phyloP scores from a whole-genome alignment of 2,329 filamentous ascomycete genomes.

The Didymellaceae sp. region DNA sequence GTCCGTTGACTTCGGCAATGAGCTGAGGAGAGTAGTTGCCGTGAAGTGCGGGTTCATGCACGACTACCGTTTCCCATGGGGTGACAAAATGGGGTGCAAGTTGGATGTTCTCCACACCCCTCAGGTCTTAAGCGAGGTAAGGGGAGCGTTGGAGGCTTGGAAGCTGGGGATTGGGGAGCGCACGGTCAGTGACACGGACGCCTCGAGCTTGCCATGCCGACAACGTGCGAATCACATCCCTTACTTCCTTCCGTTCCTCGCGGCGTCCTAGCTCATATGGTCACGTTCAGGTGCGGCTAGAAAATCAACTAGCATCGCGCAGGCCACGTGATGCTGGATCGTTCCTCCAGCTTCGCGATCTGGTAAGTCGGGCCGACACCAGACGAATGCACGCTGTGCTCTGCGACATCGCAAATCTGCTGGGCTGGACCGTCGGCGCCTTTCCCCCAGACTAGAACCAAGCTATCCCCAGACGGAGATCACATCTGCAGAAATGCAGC shows the following conservation, averaged over 20 bases:
- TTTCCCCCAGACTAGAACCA: constrained; percentile 25
- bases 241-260: neutral
- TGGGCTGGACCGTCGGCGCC: constrained; percentile 25
- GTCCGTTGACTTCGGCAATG: constrained; percentile 18
- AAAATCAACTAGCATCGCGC: neutral
- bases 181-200: constrained; percentile 14
- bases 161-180: constrained; percentile 14
- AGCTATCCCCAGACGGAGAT: constrained; percentile 19
- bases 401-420: neutral
- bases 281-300: constrained; percentile 3
- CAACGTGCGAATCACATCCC: constrained; percentile 26
- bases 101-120: constrained; percentile 7
- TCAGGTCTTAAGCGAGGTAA: constrained; percentile 18
- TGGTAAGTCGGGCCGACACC: constrained; percentile 24
- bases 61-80: constrained; percentile 18
- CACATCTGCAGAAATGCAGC: constrained; percentile 9
- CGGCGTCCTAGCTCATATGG: constrained; percentile 2
- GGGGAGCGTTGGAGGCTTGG: constrained; percentile 17
- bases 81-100: constrained; percentile 16
- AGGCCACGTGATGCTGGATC: constrained; percentile 2
- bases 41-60: constrained; percentile 5
- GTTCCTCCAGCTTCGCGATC: neutral
- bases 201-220: constrained; percentile 22
- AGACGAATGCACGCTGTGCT: constrained; percentile 9
- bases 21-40: neutral